phyloP scores from a whole-genome alignment of 208 protist species.

The Trypanosoma scelopori region DNA sequence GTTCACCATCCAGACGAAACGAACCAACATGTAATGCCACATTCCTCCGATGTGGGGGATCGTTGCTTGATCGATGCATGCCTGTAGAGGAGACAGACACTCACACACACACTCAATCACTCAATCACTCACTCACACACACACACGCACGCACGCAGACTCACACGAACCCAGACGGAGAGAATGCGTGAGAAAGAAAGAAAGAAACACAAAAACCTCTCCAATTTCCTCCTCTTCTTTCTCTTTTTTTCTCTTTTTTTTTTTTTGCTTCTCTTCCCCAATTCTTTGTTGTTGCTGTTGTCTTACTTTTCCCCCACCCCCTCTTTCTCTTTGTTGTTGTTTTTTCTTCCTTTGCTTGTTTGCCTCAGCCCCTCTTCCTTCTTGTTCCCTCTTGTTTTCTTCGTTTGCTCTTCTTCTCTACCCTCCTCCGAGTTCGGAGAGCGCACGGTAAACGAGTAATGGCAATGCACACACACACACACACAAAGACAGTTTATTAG shows the following conservation, averaged over 20 bases:
- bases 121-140: too few relatives aligned
- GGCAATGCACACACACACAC: too few relatives aligned
- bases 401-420: slow-evolving; percentile 5
- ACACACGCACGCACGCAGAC: slow-evolving; percentile 12
- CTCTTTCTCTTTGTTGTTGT: slow-evolving; percentile 5
- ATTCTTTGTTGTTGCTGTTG: too few relatives aligned
- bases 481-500: too few relatives aligned
- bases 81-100: slow-evolving; percentile 4
- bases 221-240: slow-evolving; percentile 1
- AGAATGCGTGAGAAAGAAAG: slow-evolving; percentile 1
- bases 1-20: slow-evolving; percentile 3
- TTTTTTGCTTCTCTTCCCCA: slow-evolving; percentile 8
- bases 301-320: too few relatives aligned
- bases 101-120: too few relatives aligned
- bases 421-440: not conserved
- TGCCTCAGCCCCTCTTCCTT: slow-evolving; percentile 11
- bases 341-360: too few relatives aligned
- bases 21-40: not conserved
- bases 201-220: not conserved
- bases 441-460: too few relatives aligned
- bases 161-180: slow-evolving; percentile 13
- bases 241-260: slow-evolving; percentile 8
- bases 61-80: slow-evolving; percentile 15
- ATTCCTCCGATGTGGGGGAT: not conserved
- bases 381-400: slow-evolving; percentile 8